Percentiles rank a stretch among this genome's conserved stretches.
phyloP scores from a whole-genome alignment of 2,329 filamentous ascomycete species.

The Aspergillus pseudoterreus region DNA sequence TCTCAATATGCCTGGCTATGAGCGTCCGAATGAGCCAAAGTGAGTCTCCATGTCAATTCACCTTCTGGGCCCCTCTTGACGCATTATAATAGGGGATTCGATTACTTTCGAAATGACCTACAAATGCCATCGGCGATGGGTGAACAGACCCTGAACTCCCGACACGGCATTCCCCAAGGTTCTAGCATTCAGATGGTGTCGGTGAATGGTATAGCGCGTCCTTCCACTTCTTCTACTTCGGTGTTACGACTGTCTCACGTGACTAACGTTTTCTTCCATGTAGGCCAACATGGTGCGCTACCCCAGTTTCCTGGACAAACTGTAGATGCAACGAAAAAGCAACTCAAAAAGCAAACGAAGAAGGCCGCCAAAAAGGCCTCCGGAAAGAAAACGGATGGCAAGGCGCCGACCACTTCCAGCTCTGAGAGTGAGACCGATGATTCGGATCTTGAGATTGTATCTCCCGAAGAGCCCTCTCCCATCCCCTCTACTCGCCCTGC shows the following conservation, averaged over 20 bases:
- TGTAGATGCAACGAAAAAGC: conserved; percentile 16
- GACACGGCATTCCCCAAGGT: conserved; percentile 1
- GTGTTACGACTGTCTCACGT: background rate
- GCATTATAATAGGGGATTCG: conserved; percentile 14
- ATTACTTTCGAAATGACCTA: conserved; percentile 27
- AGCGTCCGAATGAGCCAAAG: conserved; percentile 25
- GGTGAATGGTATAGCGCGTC: conserved; percentile 10
- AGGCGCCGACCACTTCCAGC: conserved; percentile 40
- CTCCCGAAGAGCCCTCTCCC: conserved; percentile 53
- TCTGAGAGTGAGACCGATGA: conserved; percentile 50
- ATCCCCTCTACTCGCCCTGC: conserved; percentile 51
- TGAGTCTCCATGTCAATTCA: conserved; percentile 12
- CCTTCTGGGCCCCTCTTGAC: conserved; percentile 2
- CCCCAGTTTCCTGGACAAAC: conserved; percentile 11
- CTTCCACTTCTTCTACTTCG: too few species aligned
- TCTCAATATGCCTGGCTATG: conserved; percentile 23
- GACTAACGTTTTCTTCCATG: background rate
- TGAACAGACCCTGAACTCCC: conserved; percentile 4
- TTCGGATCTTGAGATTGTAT: conserved; percentile 50
- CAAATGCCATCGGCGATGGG: conserved; percentile 19
- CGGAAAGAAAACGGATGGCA: conserved; percentile 21
- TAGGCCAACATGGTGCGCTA: conserved; percentile 12
- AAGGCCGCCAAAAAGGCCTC: conserved; percentile 19
- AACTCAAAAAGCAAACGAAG: conserved; percentile 22
- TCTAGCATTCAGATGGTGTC: conserved; percentile 4